phyloP scores from a whole-genome alignment of 208 protist species.

The Wallacemonas sp. region DNA sequence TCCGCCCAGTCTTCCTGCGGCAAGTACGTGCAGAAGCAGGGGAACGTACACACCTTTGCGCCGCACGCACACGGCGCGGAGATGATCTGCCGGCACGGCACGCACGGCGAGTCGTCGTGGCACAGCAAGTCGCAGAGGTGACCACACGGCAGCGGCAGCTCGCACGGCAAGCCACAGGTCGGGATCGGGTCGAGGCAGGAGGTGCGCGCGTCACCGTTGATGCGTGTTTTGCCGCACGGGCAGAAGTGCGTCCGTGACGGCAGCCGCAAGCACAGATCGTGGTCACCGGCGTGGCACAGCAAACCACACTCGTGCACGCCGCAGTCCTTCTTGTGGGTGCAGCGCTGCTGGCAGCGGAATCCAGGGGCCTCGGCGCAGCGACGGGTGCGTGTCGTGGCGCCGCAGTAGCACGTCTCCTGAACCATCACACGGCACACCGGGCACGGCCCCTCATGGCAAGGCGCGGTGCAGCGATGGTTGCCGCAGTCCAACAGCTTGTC shows the following conservation, averaged over 20 bases:
- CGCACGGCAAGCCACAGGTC: conserved; percentile 81
- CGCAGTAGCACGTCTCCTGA: conserved; percentile 88
- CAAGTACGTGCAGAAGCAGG: conserved; percentile 83
- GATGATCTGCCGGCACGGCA: conserved; percentile 66
- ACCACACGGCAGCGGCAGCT: conserved; percentile 73
- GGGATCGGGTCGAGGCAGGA: conserved; percentile 85
- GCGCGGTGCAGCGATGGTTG: conserved; percentile 68
- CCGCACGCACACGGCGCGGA: conserved; percentile 71
- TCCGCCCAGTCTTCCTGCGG: conserved; percentile 56
- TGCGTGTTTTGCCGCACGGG: conserved; percentile 45
- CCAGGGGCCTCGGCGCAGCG: conserved; percentile 35
- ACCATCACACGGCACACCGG: conserved; percentile 66
- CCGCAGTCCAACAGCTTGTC: conserved; percentile 75
- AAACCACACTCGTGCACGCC: conserved; percentile 76
- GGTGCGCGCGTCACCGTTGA: conserved; percentile 30
- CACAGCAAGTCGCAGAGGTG: conserved; percentile 78
- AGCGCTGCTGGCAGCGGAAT: conserved; percentile 53
- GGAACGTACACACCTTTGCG: conserved; percentile 32
- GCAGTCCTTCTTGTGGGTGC: conserved; percentile 74
- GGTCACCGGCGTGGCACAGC: conserved; percentile 77
- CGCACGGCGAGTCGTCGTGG: conserved; percentile 79
- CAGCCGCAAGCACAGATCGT: conserved; percentile 57
- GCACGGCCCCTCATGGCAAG: conserved; percentile 91
- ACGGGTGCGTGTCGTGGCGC: conserved; percentile 38
- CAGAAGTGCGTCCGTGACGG: conserved; percentile 56